Evolutionary conservation across 345 rosid genomes (phyloP).

Genomic region (Rhizophora mangle): DNA sequence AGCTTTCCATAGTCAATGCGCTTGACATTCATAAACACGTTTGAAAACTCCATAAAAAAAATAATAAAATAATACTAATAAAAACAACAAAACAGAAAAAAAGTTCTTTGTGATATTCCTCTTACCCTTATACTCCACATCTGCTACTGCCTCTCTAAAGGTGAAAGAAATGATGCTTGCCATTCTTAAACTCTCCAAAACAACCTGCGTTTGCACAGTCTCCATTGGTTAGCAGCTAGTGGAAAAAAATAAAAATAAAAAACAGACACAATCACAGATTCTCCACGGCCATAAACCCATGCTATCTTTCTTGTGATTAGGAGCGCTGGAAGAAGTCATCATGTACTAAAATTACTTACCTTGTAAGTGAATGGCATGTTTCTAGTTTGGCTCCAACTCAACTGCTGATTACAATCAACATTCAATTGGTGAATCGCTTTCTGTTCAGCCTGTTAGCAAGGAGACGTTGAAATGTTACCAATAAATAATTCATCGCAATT

Average conservation of each 20-base stretch:
- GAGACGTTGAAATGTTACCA: neutral
- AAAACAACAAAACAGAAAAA: too few relatives aligned
- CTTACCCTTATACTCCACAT: conserved; percentile 71
- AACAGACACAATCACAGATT: neutral
- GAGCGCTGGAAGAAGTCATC: neutral
- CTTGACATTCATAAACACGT: too few relatives aligned
- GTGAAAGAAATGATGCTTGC: conserved; percentile 79
- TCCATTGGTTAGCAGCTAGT: conserved; percentile 6
- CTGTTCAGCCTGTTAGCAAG: conserved; percentile 51
- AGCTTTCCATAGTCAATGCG: too few relatives aligned
- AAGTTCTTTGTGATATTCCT: neutral
- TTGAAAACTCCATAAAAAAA: too few relatives aligned
- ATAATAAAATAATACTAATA: too few relatives aligned
- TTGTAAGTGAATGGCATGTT: conserved; percentile 50
- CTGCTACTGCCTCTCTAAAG: conserved; percentile 67
- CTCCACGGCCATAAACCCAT: neutral
- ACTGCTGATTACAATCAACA: conserved; percentile 25
- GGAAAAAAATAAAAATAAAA: neutral
- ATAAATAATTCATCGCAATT: conserved; percentile 2
- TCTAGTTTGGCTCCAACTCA: conserved; percentile 62
- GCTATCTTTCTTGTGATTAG: neutral
- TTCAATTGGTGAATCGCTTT: conserved; percentile 34
- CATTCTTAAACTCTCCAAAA: conserved; percentile 66
- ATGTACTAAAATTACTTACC: conserved; percentile 27
- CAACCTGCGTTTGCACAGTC: conserved; percentile 39